phyloP scores from a whole-genome alignment of 257 asterid genomes.

The Coffea canephora region DNA sequence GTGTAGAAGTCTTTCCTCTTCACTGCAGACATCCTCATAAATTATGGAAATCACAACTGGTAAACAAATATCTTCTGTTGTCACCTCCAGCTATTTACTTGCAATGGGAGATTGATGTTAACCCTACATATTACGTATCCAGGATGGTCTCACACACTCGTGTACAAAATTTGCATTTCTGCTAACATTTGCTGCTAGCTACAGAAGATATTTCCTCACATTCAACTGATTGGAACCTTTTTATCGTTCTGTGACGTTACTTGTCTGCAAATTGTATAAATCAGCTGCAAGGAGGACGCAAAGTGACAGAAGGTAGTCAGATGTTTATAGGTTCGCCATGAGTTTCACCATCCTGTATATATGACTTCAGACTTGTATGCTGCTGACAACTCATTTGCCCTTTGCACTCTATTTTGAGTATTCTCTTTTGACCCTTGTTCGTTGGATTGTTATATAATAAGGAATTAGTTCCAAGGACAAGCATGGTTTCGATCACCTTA shows the following conservation, averaged over 20 bases:
- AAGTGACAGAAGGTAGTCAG: too few relatives aligned
- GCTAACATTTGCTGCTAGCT: background rate
- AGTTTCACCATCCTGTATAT: too few relatives aligned
- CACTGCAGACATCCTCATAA: conserved; percentile 40
- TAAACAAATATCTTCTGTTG: background rate
- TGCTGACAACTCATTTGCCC: too few relatives aligned
- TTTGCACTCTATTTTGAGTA: too few relatives aligned
- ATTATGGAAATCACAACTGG: conserved; percentile 14
- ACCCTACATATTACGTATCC: background rate
- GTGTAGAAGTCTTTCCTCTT: conserved; percentile 66
- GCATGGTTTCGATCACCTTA: too few relatives aligned
- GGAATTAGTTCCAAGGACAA: too few relatives aligned
- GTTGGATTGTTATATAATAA: too few relatives aligned
- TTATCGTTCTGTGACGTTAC: background rate
- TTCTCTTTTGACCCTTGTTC: too few relatives aligned
- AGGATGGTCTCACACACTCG: background rate
- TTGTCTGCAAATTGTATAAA: background rate
- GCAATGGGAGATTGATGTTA: background rate
- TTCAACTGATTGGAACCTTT: background rate
- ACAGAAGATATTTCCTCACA: background rate
- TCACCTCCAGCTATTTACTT: background rate
- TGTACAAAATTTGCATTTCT: background rate
- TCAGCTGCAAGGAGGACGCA: too few relatives aligned
- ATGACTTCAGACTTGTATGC: too few relatives aligned
- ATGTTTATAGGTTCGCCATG: too few relatives aligned